Evolutionary conservation across 2,329 filamentous ascomycete genomes (phyloP).

Genomic region (Ciborinia camelliae): DNA sequence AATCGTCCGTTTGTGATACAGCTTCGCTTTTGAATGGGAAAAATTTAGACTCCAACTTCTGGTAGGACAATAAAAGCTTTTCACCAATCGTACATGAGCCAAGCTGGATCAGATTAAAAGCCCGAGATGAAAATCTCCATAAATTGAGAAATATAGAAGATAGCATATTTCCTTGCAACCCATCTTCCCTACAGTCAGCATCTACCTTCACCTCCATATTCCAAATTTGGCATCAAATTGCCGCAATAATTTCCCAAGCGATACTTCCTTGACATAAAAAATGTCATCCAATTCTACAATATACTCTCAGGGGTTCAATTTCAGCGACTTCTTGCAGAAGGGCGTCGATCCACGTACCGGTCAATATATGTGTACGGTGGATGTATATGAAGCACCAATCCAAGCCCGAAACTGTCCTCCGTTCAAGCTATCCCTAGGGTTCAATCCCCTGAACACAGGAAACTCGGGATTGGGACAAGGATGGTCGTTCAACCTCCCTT

Average conservation of each 20-base stretch:
- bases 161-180: not conserved
- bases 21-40: not conserved
- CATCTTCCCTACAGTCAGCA: not conserved
- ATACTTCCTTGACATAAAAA: not conserved
- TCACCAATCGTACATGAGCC: not conserved
- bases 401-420: conserved; percentile 16
- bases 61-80: not conserved
- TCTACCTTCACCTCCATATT: not conserved
- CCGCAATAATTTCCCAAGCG: not conserved
- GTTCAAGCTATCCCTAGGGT: conserved; percentile 14
- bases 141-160: not conserved
- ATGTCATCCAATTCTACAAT: conserved; percentile 1
- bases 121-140: not conserved
- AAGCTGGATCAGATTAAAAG: not conserved
- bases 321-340: conserved; percentile 9
- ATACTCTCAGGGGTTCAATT: conserved; percentile 18
- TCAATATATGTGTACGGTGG: conserved; percentile 12
- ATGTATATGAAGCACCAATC: conserved; percentile 9
- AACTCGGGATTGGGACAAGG: conserved; percentile 10
- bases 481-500: conserved; percentile 10
- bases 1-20: not conserved
- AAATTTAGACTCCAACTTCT: not conserved
- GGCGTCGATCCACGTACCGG: conserved; percentile 13
- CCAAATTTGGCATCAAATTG: not conserved
- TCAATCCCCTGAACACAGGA: conserved; percentile 7